Evolutionary conservation across 2,329 filamentous ascomycete species (phyloP).

Genomic region (Fusarium mundagurra): DNA sequence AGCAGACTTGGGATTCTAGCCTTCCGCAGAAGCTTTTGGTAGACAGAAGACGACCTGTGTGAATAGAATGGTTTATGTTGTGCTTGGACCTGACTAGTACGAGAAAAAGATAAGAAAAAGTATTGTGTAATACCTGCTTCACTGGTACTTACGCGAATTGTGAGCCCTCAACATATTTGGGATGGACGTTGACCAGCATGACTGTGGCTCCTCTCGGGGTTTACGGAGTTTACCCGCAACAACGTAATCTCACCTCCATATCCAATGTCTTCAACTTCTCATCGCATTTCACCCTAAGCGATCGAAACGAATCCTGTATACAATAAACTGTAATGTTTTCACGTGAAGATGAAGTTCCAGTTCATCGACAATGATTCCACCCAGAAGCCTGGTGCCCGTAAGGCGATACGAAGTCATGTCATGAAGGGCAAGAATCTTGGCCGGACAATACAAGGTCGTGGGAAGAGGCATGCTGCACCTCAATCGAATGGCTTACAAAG

Average conservation of each 20-base stretch:
- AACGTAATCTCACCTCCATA: conserved; percentile 13
- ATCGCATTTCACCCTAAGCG: background rate
- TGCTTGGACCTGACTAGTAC: background rate
- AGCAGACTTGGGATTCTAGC: background rate
- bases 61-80: background rate
- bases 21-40: background rate
- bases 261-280: background rate
- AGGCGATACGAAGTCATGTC: conserved; percentile 36
- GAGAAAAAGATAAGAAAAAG: background rate
- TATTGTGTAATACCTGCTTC: background rate
- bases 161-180: background rate
- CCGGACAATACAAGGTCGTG: conserved; percentile 29
- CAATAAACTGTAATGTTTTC: background rate
- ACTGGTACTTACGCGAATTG: background rate
- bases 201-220: conserved; percentile 9
- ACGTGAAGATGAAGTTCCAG: conserved; percentile 29
- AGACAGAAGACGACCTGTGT: background rate
- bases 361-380: conserved; percentile 26
- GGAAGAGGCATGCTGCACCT: conserved; percentile 24
- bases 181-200: background rate
- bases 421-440: conserved; percentile 40
- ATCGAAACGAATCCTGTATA: background rate
- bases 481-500: background rate
- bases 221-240: conserved; percentile 26
- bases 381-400: conserved; percentile 9